Percentiles rank a stretch among this genome's conserved stretches.
Conservation (phyloP, 1,284 basidiomycete genomes). For the Anthracocystis panici-leucophaei region DNA sequence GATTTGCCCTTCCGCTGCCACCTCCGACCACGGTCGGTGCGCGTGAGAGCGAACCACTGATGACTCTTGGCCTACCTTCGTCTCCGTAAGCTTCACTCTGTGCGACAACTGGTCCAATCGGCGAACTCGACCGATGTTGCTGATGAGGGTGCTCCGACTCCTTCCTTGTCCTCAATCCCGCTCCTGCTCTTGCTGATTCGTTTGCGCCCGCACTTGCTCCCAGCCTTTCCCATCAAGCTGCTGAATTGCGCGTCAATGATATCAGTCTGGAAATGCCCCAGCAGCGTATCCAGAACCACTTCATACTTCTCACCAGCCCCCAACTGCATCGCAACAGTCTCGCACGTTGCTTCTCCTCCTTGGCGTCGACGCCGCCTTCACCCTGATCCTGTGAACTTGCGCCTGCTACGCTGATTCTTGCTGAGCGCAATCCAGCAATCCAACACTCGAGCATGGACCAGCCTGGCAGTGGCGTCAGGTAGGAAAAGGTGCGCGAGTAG, state of each 20-base stretch:
- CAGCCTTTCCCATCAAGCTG: constrained; percentile 76
- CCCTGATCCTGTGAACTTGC: constrained; percentile 86
- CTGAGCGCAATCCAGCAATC: constrained; percentile 85
- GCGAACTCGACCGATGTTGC: constrained; percentile 8
- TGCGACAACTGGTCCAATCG: constrained; percentile 19
- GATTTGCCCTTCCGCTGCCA: constrained; percentile 10
- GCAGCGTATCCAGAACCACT: constrained; percentile 85
- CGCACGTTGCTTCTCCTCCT: constrained; percentile 74
- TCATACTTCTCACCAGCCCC: constrained; percentile 86
- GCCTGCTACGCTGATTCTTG: constrained; percentile 81
- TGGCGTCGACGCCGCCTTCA: constrained; percentile 80
- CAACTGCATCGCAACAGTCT: constrained; percentile 82
- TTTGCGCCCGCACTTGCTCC: constrained; percentile 2
- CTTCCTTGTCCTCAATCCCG: constrained; percentile 18
- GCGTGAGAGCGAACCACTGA: constrained; percentile 30
- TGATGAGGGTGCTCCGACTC: constrained; percentile 23
- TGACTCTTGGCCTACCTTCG: constrained; percentile 17
- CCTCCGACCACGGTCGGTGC: constrained; percentile 19
- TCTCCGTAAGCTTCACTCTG: constrained; percentile 36
- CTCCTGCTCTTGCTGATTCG: constrained; percentile 5
- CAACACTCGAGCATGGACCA: constrained; percentile 82
- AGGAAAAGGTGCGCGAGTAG: constrained; percentile 83
- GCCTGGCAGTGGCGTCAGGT: constrained; percentile 83
- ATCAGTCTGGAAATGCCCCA: constrained; percentile 81
- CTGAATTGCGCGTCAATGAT: constrained; percentile 86